Evolutionary conservation across 2,329 filamentous ascomycete genomes (phyloP).

Genomic region (Didymella glomerata): DNA sequence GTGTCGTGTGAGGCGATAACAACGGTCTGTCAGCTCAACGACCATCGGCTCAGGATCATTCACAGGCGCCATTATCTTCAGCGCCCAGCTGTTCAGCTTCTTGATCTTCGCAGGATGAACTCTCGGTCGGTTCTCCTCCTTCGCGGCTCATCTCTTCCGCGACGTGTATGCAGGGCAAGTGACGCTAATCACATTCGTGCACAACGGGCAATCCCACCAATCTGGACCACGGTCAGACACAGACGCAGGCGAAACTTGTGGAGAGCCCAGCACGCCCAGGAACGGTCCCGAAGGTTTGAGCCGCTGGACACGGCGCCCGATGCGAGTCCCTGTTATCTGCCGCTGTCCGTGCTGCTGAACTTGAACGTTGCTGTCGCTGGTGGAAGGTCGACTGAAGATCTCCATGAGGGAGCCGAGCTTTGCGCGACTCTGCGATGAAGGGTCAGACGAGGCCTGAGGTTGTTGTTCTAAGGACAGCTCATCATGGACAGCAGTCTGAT

Average conservation of each 20-base stretch:
- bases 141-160: slow-evolving; percentile 18
- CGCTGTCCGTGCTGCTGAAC: slow-evolving; percentile 7
- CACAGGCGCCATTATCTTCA: neutral
- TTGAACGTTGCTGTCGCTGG: neutral
- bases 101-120: neutral
- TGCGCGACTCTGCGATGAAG: neutral
- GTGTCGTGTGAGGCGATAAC: slow-evolving; percentile 27
- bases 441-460: slow-evolving; percentile 9
- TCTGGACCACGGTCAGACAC: slow-evolving; percentile 21
- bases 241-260: slow-evolving; percentile 12
- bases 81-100: neutral
- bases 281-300: slow-evolving; percentile 13
- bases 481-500: neutral
- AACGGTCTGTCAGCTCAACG: neutral
- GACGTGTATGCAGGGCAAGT: slow-evolving; percentile 41
- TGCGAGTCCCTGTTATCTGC: slow-evolving; percentile 4
- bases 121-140: slow-evolving; percentile 21
- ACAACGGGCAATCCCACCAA: slow-evolving; percentile 29
- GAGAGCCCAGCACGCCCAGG: slow-evolving; percentile 12
- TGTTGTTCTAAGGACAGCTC: neutral
- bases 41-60: neutral
- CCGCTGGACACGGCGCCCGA: slow-evolving; percentile 9
- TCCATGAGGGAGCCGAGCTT: neutral
- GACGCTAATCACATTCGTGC: slow-evolving; percentile 23
- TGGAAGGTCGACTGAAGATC: neutral